Base-by-base conservation (phyloP, 805 yeast genomes). In the Nakazawaea sp. region DNA sequence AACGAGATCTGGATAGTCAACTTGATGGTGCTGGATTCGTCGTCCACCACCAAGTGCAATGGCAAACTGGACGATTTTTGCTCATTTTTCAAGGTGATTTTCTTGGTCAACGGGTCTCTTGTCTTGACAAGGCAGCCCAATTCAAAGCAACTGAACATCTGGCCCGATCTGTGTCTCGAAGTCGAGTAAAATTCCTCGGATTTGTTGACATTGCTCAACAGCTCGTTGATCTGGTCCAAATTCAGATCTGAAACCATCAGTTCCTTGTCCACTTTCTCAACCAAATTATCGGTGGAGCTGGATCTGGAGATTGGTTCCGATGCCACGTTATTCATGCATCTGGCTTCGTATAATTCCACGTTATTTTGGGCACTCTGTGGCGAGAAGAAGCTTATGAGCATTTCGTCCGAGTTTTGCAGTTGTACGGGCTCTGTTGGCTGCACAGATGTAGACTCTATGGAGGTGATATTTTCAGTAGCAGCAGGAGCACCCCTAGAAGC, bases 341-440 rank as follows among this genome's bases (percentile, higher is more conserved):
- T 47, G 1, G 57, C 50, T 21, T 48, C 52, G 31, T 44, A 55
- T 4, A 52, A 41, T 35, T 46, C 53, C 11, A 46, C 43, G 10
- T 43, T 34, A 20, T 35, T 42, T 13, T 43, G 45, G 5, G 42
- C 45, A 24, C 43, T 47, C 37, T 55, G 58, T 11, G 59, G 58
- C 1, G 58, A 53, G 32, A 41, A 55, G 4, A 55, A 27, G 15
- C 52, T 43, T 5, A 55, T 41, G 24, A 40, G 48, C 3, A 54
- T 21, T 18, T 35, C 38, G 9, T 40, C 24, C 10, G 24, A 21
- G 10, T 10, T 10, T 8, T 8, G 10, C 10, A 10, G 10, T 7
- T 8, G 10, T 7, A 21, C 24, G 10, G 24, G 10, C 10, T 10
- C 10, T 21, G 10, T 21, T 21, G 24, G 24, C 10, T 21, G 24